Evolutionary conservation across 129 eudicot species (phyloP).

Genomic region (Helianthus tuberosus): DNA sequence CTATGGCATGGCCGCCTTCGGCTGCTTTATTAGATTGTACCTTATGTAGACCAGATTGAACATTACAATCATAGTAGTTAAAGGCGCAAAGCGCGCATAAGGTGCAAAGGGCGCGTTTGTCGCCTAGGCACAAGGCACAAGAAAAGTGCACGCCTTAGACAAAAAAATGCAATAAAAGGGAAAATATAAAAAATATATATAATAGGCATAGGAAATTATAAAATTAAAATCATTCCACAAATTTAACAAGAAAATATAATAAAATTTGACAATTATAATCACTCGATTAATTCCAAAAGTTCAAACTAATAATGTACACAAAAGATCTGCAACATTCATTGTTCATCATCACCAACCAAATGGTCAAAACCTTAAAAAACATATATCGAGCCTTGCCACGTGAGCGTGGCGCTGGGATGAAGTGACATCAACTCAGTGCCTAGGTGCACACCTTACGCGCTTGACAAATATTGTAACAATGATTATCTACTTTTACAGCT

Average conservation of each 20-base stretch:
- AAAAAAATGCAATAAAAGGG: background rate
- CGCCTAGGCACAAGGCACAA: constrained; percentile 4
- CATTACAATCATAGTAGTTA: background rate
- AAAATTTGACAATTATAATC: background rate
- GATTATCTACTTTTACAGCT: background rate
- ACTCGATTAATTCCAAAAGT: background rate
- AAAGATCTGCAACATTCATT: background rate
- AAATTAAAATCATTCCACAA: background rate
- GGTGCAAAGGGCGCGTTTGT: background rate
- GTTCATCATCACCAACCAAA: background rate
- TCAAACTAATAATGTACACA: background rate
- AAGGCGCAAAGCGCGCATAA: background rate
- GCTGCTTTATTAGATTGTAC: background rate
- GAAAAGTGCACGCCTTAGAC: background rate
- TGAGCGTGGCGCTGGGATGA: background rate
- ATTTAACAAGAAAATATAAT: background rate
- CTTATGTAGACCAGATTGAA: background rate
- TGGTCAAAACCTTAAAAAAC: background rate
- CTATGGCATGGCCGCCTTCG: background rate
- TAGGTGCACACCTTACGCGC: background rate
- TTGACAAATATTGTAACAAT: background rate
- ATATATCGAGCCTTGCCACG: background rate
- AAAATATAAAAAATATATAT: background rate
- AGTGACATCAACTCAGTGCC: background rate
- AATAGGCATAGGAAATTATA: background rate